phyloP scores from a whole-genome alignment of 805 yeast species.

The Candida argentea region DNA sequence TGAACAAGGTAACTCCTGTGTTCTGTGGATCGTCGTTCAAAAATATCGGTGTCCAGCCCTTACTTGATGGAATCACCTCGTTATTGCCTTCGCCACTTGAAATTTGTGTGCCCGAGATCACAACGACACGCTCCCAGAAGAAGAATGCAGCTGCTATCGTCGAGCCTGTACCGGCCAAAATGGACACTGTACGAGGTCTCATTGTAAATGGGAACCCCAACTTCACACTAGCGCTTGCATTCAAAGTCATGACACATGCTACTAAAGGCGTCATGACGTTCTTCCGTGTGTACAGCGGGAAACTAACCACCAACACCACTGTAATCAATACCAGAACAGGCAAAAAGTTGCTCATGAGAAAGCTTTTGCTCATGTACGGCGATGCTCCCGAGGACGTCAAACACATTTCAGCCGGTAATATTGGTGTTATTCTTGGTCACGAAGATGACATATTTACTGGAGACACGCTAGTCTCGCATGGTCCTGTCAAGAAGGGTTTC shows the following conservation, averaged over 20 bases:
- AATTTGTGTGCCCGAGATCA: conserved; percentile 44
- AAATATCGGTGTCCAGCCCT: conserved; percentile 92
- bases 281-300: conserved; percentile 83
- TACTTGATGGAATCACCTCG: conserved; percentile 70
- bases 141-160: conserved; percentile 8
- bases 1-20: conserved; percentile 58
- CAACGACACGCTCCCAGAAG: conserved; percentile 10
- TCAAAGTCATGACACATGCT: conserved; percentile 83
- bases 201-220: conserved; percentile 47
- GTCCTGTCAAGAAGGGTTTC: conserved; percentile 36
- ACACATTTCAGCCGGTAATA: conserved; percentile 62
- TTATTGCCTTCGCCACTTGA: conserved; percentile 81
- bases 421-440: conserved; percentile 79
- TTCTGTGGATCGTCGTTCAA: conserved; percentile 88
- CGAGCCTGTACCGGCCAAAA: conserved; percentile 18
- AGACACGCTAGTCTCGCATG: conserved; percentile 71
- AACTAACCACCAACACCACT: conserved; percentile 48
- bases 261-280: conserved; percentile 76
- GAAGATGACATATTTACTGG: conserved; percentile 73
- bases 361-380: conserved; percentile 78
- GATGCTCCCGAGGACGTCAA: conserved; percentile 68
- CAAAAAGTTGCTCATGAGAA: conserved; percentile 53
- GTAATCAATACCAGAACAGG: conserved; percentile 65
- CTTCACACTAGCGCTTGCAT: conserved; percentile 72
- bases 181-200: conserved; percentile 37